Base-by-base conservation (phyloP, 331 rosid species). In the Erythrophleum ivorense region DNA sequence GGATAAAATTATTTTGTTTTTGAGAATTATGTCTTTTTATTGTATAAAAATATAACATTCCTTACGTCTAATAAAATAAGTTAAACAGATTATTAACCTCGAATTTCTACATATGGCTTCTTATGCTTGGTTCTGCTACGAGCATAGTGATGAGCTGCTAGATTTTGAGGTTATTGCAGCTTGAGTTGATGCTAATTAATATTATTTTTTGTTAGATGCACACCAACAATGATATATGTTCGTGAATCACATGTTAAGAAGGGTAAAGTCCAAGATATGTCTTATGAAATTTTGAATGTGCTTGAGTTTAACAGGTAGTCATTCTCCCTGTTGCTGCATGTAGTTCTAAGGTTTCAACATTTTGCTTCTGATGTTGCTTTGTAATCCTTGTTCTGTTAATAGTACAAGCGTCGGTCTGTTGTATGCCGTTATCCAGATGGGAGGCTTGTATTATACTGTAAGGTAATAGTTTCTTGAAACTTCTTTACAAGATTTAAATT, bases 361-460 rank as follows among this genome's bases (percentile, higher is more conserved):
- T 60, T 24, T 66, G 57, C 55, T 60, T 60, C 40, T 59, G 48
- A 77, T 21, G 57, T 75, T 68, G n/a, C 65, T 73, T 62, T 81
- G 55, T 43, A 55, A 75, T 73, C 75, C 52, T 60, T 86, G 82
- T 71, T 82, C 65, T 21, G 59, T 60, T 82, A 77, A 74, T 84
- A 95, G 98, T 91, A 92, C 93, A 62, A 88, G 91, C 99, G 99
- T 57, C 99, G 93, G 81, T 95, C 99, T 45, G 98, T 95, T 78
- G 91, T 95, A 71, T 95, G 99, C 76, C 98, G 97, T 38, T 95
- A 91, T 89, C 94, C 94, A 14, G 92, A 95, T 91, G 99, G 99
- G 64, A 89, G 93, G 87, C 97, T 95, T 84, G 90, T 93, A 41
- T 84, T 95, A 80, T 95, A 95, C 88, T 91, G 98, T 88, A 95